These are phyloP conservation scores for Angomonas deanei DNA, from an alignment of 208 protist genomes.

Conservation along the genomic window DNA sequence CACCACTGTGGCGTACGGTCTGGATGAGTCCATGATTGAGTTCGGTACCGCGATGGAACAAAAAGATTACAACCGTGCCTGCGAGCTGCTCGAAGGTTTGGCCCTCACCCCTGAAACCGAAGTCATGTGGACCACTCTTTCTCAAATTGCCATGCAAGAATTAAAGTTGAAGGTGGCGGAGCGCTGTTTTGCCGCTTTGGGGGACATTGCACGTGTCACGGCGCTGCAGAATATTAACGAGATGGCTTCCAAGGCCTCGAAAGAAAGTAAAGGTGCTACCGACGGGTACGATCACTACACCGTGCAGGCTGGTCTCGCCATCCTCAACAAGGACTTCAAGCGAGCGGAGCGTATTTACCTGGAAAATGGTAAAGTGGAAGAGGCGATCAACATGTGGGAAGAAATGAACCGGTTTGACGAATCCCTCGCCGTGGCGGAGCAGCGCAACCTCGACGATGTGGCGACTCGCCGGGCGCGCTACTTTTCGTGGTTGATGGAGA, in stretches of 20 bases:
- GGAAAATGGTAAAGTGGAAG: conserved; percentile 89
- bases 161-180: conserved; percentile 91
- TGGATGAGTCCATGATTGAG: conserved; percentile 97
- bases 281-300: conserved; percentile 90
- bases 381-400: conserved; percentile 96
- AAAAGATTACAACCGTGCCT: conserved; percentile 88
- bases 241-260: conserved; percentile 58
- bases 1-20: conserved; percentile 88
- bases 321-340: conserved; percentile 92
- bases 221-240: conserved; percentile 89
- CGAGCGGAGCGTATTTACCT: conserved; percentile 92
- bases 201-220: conserved; percentile 91
- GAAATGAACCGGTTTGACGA: conserved; percentile 93
- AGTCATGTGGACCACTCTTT: conserved; percentile 93
- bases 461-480: conserved; percentile 85
- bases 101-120: conserved; percentile 87
- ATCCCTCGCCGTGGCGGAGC: conserved; percentile 85
- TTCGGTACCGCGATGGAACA: conserved; percentile 94
- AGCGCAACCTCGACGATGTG: conserved; percentile 77
- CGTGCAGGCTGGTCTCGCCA: conserved; percentile 81
- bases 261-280: conserved; percentile 45
- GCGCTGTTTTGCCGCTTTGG: conserved; percentile 93
- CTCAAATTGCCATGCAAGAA: conserved; percentile 78
- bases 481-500: conserved; percentile 94
- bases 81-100: conserved; percentile 88